Base-by-base conservation (phyloP, 2,329 filamentous ascomycete genomes). In the Pyrenophora graminea region DNA sequence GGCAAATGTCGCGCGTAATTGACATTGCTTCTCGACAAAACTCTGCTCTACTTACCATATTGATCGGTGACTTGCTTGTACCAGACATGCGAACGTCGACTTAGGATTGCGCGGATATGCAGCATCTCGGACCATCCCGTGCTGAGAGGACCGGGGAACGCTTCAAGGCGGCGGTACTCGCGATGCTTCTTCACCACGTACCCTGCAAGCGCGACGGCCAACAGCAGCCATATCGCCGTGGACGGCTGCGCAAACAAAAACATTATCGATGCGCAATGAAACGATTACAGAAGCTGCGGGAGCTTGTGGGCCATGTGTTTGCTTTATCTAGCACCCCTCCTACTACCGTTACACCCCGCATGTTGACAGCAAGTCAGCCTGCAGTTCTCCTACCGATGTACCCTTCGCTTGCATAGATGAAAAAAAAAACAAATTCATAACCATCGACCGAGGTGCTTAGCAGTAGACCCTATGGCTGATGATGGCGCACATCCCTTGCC, bases 81-180 rank as follows among this genome's bases (percentile, higher is more conserved):
- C 27, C 31, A 46, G 9, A 57, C 40, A 45, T 68, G 63, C 5
- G 56, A 59, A 7, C 48, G 52, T 8, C 41, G 18, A 31, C 48
- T 51, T 12, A 65, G 13, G 19, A 64, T 61, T 6, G 55, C 49
- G 18, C 45, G 39, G 6, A 51, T 48, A 27, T 68, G 66, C 58
- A 59, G 58, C 17, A 64, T 9, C 39, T 64, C 62, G n/a, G 49
- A 63, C 56, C 62, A 64, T 3, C 59, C 61, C 1, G 64, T 61
- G 27, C 55, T 53, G 33, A 56, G 58, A 13, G 66, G 65, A 5
- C 64, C 65, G 34, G 49, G 50, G 44, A 66, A 65, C 6, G 53
- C 45, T 27, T 53, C 54, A 17, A 67, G 56, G 12, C 58, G 56
- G 27, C 40, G 34, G 38, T 59, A 64, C 18, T 39, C 51, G 18